Base-by-base conservation (phyloP, 805 yeast species). In the Yarrowia bubula region DNA sequence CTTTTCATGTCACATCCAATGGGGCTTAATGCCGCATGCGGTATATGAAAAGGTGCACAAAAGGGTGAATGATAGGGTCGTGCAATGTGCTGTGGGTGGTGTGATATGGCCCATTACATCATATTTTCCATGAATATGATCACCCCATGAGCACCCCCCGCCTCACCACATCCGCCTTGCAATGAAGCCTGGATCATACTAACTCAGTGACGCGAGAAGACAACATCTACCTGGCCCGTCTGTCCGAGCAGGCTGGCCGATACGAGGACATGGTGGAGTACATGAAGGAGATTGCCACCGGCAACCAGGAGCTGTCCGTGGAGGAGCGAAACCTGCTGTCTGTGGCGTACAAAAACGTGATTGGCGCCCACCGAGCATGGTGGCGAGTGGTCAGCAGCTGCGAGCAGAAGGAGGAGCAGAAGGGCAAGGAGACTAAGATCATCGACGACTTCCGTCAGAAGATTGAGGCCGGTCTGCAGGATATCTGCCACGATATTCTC, bases 231-330 rank as follows among this genome's bases (percentile, higher is more conserved):
- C 87, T 93, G 77, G 99, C 99, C 79, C 91, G 95, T 78, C 89
- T 93, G 78, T 97, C 98, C 76, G 98, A 93, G 83, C 99, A 95
- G 84, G 98, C 99, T 75, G 99, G 95, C 83, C 96, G 99, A 82
- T 95, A 95, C 80, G 99, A 95, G 83, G 99, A 95, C 82, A 95
- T 95, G 99, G 99, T 95, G 75, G 96, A 90, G 80, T 92, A 90
- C 83, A 95, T 93, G 98, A 95, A 93, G 82, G 90, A 91, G 68
- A 97, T 68, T 93, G 97, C 74, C 90, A 91, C 73, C 68, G 70
- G 72, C 70, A 79, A 78, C 66, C 69, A 73, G 81, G 99, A 95
- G 80, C 83, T 93, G 73, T 88, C 97, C 50, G 98, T 95, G 69
- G 99, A 93, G 83, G 99, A 93, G 83, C 93, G 99, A 80, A 93